Percentiles rank a stretch among this genome's conserved stretches.
Evolutionary conservation across 2,329 filamentous ascomycete genomes (phyloP).

Genomic region (Hyphodiscus sp.): DNA sequence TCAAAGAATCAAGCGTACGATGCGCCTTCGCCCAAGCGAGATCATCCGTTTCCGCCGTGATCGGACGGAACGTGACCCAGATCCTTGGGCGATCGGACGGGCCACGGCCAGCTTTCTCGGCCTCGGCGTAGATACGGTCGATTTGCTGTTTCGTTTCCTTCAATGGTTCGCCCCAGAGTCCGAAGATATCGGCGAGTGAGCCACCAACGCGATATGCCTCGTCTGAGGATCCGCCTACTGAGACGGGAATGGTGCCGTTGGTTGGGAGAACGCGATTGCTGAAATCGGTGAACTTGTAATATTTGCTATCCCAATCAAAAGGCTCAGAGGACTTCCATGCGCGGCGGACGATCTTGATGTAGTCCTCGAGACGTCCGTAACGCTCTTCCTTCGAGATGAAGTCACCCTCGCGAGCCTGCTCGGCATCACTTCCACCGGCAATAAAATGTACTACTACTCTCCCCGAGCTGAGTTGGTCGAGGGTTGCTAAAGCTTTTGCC

Average conservation of each 20-base stretch:
- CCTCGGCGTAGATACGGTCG: conserved; percentile 51
- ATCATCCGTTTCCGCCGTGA: conserved; percentile 54
- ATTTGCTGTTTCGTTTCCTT: conserved; percentile 60
- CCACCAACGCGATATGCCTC: conserved; percentile 55
- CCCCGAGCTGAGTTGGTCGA: conserved; percentile 52
- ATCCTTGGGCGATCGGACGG: conserved; percentile 46
- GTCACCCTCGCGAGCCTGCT: conserved; percentile 55
- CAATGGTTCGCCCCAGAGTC: conserved; percentile 56
- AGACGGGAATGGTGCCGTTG: conserved; percentile 49
- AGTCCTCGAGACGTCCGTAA: conserved; percentile 53
- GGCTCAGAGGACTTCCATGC: conserved; percentile 51
- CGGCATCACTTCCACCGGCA: conserved; percentile 52
- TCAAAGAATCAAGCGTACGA: conserved; percentile 46
- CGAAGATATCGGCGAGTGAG: conserved; percentile 53
- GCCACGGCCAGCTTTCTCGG: conserved; percentile 47
- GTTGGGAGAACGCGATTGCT: conserved; percentile 46
- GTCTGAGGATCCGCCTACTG: conserved; percentile 52
- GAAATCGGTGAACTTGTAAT: conserved; percentile 54
- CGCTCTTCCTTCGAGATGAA: conserved; percentile 51
- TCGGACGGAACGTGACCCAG: conserved; percentile 59
- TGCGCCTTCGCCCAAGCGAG: conserved; percentile 57
- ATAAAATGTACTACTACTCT: conserved; percentile 58
- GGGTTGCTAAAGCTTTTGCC: conserved; percentile 53
- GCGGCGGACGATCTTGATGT: conserved; percentile 52
- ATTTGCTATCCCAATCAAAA: conserved; percentile 55